phyloP scores from a whole-genome alignment of 169 alveolate species.

The Cyclospora cayetanensis region DNA sequence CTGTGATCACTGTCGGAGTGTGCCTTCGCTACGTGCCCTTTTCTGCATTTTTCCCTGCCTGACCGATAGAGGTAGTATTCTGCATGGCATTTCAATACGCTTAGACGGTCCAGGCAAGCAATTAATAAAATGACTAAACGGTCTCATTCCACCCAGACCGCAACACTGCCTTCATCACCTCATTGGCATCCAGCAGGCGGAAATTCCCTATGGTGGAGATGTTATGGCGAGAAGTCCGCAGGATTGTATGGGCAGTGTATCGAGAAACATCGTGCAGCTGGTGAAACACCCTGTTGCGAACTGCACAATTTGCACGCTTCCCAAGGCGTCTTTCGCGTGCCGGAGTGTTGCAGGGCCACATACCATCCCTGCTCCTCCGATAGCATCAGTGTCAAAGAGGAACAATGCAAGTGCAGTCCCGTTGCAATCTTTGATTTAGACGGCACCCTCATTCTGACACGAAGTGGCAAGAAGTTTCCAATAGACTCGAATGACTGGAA shows the following conservation, averaged over 20 bases:
- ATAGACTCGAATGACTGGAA: slow-evolving; percentile 62
- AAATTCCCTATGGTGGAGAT: slow-evolving; percentile 44
- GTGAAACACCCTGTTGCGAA: neutral
- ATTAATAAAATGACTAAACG: neutral
- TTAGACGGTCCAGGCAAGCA: neutral
- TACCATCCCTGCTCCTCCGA: neutral
- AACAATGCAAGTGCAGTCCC: slow-evolving; percentile 37
- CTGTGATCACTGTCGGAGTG: no score
- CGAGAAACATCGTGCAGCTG: neutral
- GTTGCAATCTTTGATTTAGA: slow-evolving; percentile 72
- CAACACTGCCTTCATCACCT: neutral
- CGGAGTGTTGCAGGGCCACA: slow-evolving; percentile 26
- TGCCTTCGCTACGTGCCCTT: no score
- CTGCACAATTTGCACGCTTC: slow-evolving; percentile 55
- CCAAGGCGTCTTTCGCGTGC: slow-evolving; percentile 9
- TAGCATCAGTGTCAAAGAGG: neutral
- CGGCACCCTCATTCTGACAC: slow-evolving; percentile 73
- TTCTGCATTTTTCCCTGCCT: no score
- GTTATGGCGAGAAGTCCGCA: neutral
- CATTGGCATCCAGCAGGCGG: slow-evolving; percentile 58
- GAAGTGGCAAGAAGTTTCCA: slow-evolving; percentile 72
- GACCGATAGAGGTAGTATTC: no score
- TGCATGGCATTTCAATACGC: no score
- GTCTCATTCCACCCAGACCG: neutral
- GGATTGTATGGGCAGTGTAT: neutral